Evolutionary conservation across 192 early-diverging fungal genomes (phyloP), one percentile per base, ranked within the genome.

Genomic region (Gonapodya prolifera): DNA sequence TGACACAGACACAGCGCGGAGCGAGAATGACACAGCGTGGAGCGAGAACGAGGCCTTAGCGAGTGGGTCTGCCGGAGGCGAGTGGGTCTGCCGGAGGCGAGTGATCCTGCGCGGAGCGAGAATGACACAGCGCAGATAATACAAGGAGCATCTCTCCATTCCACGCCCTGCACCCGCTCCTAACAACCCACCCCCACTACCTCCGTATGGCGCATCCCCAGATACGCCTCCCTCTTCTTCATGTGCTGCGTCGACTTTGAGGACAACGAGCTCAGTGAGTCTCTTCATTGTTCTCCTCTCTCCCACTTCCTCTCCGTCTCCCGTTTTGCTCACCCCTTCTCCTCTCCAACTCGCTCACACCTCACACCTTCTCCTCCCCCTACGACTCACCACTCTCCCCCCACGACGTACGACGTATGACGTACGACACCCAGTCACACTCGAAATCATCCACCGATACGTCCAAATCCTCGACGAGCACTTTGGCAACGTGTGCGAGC

Each of bases 401-500:
- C 23, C 30, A 17, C 23, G 13, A 28, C 30, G 16, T 16, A 75
- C 13, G 8, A 75, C 30, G 74, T 8, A 75, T 17, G 30, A 75
- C 16, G 30, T 29, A 34, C 23, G 2, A 35, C 28, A 76, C 34
- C 31, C 30, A 23, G 34, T 76, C n/a, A 34, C n/a, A 70, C 70
- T 76, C 32, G 86, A 87, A 69, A 82, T 85, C 33, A 75, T 87
- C 35, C 86, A 87, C 78, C 85, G 85, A 61, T 87, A 87, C 45
- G 86, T 87, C 16, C 85, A 87, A 77, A 75, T 81, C 35, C 82
- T 87, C 73, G 86, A 87, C 80, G 81, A 86, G 75, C 85, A 87
- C 78, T 87, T 87, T 83, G 86, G 85, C 33, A 87, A 85, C 77
- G 86, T 87, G 8, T 85, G 84, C 78, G 85, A 86, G 81, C 77